Evolutionary conservation across 805 yeast species (phyloP), one percentile per base, ranked within the genome.

Genomic region (Metschnikowia amazonensis): DNA sequence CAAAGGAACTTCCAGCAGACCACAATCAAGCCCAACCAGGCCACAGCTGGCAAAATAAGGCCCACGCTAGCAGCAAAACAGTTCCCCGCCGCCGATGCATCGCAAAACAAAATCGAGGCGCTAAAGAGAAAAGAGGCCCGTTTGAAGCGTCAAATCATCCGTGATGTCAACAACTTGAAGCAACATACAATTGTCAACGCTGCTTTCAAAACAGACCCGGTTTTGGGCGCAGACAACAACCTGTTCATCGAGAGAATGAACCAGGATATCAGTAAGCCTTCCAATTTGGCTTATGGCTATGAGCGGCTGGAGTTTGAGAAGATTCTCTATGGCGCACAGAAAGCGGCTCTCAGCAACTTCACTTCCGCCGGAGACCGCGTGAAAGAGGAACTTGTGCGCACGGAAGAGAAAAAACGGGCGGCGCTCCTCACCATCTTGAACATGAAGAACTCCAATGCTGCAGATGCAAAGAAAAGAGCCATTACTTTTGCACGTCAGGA

Each of bases 291-390:
- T 13, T 74, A 75, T 53, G 82, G 85, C 0, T 81, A 78, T 53
- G 71, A 76, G 31, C 64, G 77, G 41, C 70, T 67, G 28, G 90
- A 88, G 58, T 83, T 88, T 39, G 94, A 89, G 50, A 85, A 80
- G 60, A 70, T 89, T 44, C 58, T 89, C 41, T 83, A 76, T 53
- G 94, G 96, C 32, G 94, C 90, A 9, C 86, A 84, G 60, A 79
- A 80, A 54, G 79, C 86, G 6, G 70, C 74, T 3, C 58, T 80
- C 38, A 67, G 70, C 42, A 72, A 58, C 49, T n/a, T 28, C 8
- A 56, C 60, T 33, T 51, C 55, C 10, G 63, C 59, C 8, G 73
- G 71, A 36, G 63, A 55, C n/a, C 54, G 59, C 29, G 52, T 63
- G 42, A 47, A 56, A 39, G 68, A 67, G 33, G 52, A 61, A 28